Evolutionary conservation across 495 filamentous ascomycete genomes (phyloP), one percentile per base, ranked within the genome.

Genomic region (Halenospora varia): DNA sequence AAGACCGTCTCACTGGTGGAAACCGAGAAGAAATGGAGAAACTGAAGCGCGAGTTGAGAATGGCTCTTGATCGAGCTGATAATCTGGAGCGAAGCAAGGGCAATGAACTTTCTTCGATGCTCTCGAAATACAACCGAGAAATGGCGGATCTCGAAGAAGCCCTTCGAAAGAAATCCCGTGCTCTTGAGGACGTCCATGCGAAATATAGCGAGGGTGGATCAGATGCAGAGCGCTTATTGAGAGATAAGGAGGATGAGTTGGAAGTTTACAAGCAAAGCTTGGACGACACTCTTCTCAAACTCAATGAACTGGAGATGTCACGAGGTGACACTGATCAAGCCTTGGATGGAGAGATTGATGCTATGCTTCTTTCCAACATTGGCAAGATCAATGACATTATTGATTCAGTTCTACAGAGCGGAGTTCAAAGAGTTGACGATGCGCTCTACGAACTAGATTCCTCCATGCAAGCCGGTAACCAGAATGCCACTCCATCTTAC

Each of bases 381-480:
- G 83, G 86, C 60, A 96, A 96, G 78, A 89, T 98, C 73, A 92
- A 93, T 77, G 92, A 96, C 52, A 96, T 97, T 59, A 96, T 98
- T 64, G 94, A 98, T 73, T 95, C 94, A 2, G 94, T 98, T 29
- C 78, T 98, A 35, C 91, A 96, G 72, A 85, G 90, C 50, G 95
- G 91, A 67, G 91, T 97, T 52, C 87, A 92, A 71, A 88, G 94
- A 40, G 92, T 98, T 44, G 94, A 98, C 66, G 94, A 98, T 71
- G 91, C 94, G 50, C 73, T 98, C 22, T 98, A 98, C 71, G 94
- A 98, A 71, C 78, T 98, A 23, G 94, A 98, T 69, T 97, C 94
- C 3, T 85, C 88, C 51, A 97, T 96, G 91, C 93, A 97, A 70
- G 94, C 94, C 44, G 94, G 94, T 65, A 98, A 98, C 73, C 93